Percentiles rank a stretch among this genome's conserved stretches.
Conservation (phyloP, 2,329 filamentous ascomycete species). For the Arthrobotrys conoides region DNA sequence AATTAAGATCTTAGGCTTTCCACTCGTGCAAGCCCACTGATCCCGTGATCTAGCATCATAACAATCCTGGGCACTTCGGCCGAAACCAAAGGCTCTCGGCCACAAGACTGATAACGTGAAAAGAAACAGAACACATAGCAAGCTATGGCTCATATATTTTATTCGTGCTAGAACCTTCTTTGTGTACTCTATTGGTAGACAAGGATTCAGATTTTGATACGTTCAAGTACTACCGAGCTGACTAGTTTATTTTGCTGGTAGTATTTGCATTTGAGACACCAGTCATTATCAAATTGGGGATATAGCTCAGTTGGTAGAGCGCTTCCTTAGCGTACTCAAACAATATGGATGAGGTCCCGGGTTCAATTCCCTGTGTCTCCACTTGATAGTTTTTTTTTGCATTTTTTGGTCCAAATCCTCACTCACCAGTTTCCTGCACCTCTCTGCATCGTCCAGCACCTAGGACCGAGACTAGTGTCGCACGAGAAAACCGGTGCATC, state of each 20-base stretch:
- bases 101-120: constrained; percentile 14
- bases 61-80: constrained; percentile 24
- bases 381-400: neutral
- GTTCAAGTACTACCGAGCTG: too few relatives aligned
- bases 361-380: constrained; percentile 42
- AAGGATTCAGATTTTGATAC: neutral
- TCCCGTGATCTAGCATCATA: constrained; percentile 36
- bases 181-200: too few relatives aligned
- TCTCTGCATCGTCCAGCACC: too few relatives aligned
- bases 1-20: neutral
- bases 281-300: constrained; percentile 17
- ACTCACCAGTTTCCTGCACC: too few relatives aligned
- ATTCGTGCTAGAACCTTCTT: neutral
- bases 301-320: constrained; percentile 59
- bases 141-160: neutral
- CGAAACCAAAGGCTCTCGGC: constrained; percentile 46
- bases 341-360: constrained; percentile 51
- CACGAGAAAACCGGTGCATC: too few relatives aligned
- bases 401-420: neutral
- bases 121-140: neutral
- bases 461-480: too few relatives aligned
- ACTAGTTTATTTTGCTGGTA: neutral
- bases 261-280: neutral
- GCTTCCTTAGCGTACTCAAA: constrained; percentile 47
- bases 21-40: constrained; percentile 31